These are phyloP conservation scores for Colletotrichum falcatum DNA, from an alignment of 2,329 filamentous ascomycete genomes.

Conservation along the genomic window DNA sequence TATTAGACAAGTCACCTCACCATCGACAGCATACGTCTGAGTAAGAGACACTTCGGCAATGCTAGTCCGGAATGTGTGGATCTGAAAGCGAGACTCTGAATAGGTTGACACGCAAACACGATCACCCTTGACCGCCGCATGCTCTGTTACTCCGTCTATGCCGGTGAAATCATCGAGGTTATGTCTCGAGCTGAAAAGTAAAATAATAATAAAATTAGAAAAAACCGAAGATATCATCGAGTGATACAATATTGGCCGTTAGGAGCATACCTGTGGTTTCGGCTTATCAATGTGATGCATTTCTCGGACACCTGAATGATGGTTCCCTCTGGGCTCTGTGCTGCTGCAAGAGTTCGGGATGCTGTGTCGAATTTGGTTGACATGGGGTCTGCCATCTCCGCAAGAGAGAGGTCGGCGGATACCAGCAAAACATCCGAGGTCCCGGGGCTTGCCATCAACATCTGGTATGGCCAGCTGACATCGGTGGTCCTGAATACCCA, in stretches of 20 bases:
- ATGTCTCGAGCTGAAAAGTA: constrained; percentile 9
- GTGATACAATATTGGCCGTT: not conserved
- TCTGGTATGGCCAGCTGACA: constrained; percentile 50
- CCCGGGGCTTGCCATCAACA: constrained; percentile 64
- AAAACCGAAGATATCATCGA: not conserved
- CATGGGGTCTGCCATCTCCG: constrained; percentile 56
- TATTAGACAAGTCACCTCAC: constrained; percentile 63
- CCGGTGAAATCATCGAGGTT: constrained; percentile 34
- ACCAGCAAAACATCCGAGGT: constrained; percentile 62
- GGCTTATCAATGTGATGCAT: constrained; percentile 55
- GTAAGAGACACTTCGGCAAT: constrained; percentile 47
- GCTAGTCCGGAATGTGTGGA: constrained; percentile 56
- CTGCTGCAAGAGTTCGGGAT: constrained; percentile 64
- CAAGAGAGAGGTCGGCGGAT: constrained; percentile 59
- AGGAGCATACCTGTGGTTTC: constrained; percentile 52
- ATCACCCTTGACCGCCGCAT: constrained; percentile 56
- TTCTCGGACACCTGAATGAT: constrained; percentile 68
- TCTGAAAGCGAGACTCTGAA: constrained; percentile 49
- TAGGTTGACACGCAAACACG: constrained; percentile 59
- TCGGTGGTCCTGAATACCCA: constrained; percentile 61
- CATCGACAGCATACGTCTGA: constrained; percentile 52
- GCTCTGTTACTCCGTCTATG: constrained; percentile 49
- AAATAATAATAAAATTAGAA: no score
- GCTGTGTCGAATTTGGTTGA: constrained; percentile 62
- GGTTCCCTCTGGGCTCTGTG: constrained; percentile 50